Base-by-base conservation (phyloP, 345 rosid species). In the Microthlaspi erraticum region DNA sequence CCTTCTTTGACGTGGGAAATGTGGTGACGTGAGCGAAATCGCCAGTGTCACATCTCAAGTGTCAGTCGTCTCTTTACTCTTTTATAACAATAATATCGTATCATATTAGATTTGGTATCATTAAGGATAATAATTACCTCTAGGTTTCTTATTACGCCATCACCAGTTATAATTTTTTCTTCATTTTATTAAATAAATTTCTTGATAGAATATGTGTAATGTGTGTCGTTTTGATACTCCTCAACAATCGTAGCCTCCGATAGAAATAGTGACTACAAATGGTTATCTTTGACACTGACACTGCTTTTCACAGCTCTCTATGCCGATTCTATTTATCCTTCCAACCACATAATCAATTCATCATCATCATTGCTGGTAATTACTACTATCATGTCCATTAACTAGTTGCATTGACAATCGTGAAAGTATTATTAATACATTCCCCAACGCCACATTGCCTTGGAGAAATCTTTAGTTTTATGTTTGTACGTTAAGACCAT, bases 251-350 rank as follows among this genome's bases (percentile, higher is more conserved):
- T 16, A 52, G 60, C 66, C 60, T 57, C 52, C 66, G 66, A 48
- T 61, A 65, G 49, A 54, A 29, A 20, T 49, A 59, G 41, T 75
- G 81, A 74, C 70, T 55, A 70, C 81, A 78, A 80, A 66, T 51
- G 34, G 77, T 81, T 78, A 77, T 39, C 14, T 73, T 81, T 78
- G 84, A 85, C 68, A 69, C 39, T 70, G 80, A 79, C 81, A 55
- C 64, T 74, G 60, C 71, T 63, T 54, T 68, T 59, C 67, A 31
- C 62, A 19, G 20, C 10, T 26, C 26, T 34, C 64, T 23, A 41
- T 13, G 53, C 63, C 71, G 77, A 46, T 64, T 64, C 6, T 37
- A 36, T 39, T 56, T 37, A 38, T 64, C 3, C 58, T 45, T 29
- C 36, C 36, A 43, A 66, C 56, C 19, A 50, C 14, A 48, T 56